phyloP scores from a whole-genome alignment of 2,329 filamentous ascomycete species.

The Fusarium mangiferae region DNA sequence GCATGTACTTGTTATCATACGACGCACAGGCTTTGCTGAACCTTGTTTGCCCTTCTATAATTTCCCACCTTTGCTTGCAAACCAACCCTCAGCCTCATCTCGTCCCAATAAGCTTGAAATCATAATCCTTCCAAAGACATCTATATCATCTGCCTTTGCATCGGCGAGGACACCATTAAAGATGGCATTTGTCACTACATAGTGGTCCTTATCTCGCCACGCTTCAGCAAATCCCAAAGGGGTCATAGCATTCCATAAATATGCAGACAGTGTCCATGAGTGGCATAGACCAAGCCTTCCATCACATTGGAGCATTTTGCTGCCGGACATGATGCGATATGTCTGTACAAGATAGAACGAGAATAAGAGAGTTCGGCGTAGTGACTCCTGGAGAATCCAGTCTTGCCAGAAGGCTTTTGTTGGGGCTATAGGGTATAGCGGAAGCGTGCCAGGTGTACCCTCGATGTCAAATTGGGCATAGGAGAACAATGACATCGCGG shows the following conservation, averaged over 20 bases:
- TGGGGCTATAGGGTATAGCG: slow-evolving; percentile 51
- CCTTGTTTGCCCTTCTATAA: not conserved
- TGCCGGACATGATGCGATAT: slow-evolving; percentile 50
- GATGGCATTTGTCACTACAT: slow-evolving; percentile 47
- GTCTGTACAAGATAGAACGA: slow-evolving; percentile 57
- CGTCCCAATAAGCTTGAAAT: slow-evolving; percentile 46
- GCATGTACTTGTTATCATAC: not conserved
- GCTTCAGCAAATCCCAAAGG: slow-evolving; percentile 52
- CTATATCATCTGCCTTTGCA: slow-evolving; percentile 55
- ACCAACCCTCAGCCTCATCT: slow-evolving; percentile 50
- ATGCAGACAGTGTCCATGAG: slow-evolving; percentile 53
- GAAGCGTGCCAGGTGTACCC: slow-evolving; percentile 33
- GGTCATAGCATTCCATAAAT: slow-evolving; percentile 52
- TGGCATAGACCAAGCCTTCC: slow-evolving; percentile 46
- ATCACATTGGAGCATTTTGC: slow-evolving; percentile 42
- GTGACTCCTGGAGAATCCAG: slow-evolving; percentile 65
- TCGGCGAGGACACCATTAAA: slow-evolving; percentile 45
- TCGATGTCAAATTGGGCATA: slow-evolving; percentile 48
- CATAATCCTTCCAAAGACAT: slow-evolving; percentile 55
- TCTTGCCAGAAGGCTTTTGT: slow-evolving; percentile 59
- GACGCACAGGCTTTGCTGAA: not conserved
- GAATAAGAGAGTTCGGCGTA: slow-evolving; percentile 61
- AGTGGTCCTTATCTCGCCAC: slow-evolving; percentile 51
- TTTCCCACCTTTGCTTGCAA: slow-evolving; percentile 42
- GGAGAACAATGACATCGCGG: slow-evolving; percentile 47